phyloP scores from a whole-genome alignment of 2,329 filamentous ascomycete genomes.

The Botrytis sinoallii region DNA sequence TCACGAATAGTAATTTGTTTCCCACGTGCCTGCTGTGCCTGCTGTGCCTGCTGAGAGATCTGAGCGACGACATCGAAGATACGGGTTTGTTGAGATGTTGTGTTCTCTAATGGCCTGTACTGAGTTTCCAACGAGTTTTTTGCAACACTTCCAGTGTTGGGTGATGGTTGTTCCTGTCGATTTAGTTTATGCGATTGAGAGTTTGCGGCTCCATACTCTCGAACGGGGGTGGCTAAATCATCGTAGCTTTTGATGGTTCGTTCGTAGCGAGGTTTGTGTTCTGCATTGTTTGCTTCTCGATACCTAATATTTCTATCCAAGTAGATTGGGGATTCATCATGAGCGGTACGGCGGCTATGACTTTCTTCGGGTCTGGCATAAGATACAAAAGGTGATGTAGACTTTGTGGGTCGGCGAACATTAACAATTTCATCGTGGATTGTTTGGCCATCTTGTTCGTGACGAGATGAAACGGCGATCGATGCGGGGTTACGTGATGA shows the following conservation, averaged over 20 bases:
- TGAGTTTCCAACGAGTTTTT: constrained; percentile 1
- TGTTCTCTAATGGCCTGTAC: constrained; percentile 24
- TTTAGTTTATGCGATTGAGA: constrained; percentile 24
- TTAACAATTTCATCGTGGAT: neutral
- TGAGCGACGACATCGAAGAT: constrained; percentile 34
- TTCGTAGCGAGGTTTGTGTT: constrained; percentile 27
- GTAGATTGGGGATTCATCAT: constrained; percentile 26
- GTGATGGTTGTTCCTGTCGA: constrained; percentile 18
- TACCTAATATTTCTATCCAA: constrained; percentile 24
- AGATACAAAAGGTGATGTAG: neutral
- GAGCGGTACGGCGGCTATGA: constrained; percentile 26
- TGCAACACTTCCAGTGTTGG: neutral
- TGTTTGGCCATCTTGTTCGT: neutral
- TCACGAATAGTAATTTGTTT: constrained; percentile 23
- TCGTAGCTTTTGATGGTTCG: constrained; percentile 25
- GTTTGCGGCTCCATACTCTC: constrained; percentile 25
- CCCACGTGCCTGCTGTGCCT: constrained; percentile 29
- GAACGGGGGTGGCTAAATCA: constrained; percentile 19
- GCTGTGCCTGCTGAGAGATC: constrained; percentile 34
- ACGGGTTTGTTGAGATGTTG: constrained; percentile 27
- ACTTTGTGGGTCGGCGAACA: neutral
- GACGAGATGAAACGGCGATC: neutral
- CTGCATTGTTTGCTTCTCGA: constrained; percentile 24
- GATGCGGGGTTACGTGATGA: neutral
- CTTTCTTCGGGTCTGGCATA: constrained; percentile 19